These are phyloP conservation scores for Lepiota brunneoincarnata DNA, from an alignment of 768 basidiomycete species.

Conservation along the genomic window DNA sequence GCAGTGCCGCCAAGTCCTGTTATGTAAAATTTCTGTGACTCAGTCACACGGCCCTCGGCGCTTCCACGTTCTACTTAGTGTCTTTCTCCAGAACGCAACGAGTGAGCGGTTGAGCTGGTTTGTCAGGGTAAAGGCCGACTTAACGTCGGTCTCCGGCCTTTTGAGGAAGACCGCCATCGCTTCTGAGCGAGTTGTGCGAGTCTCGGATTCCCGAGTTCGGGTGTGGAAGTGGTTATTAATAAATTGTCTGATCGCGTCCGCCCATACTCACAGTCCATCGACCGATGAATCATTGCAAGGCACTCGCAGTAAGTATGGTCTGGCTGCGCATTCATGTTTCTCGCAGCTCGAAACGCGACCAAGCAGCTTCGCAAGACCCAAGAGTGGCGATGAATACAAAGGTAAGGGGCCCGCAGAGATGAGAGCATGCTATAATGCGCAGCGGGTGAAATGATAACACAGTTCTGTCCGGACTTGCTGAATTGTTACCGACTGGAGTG, in stretches of 20 bases:
- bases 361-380: too few relatives aligned
- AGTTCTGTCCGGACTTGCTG: not conserved
- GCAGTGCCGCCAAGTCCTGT: too few relatives aligned
- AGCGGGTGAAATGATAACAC: not conserved
- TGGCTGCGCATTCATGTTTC: not conserved
- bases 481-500: not conserved
- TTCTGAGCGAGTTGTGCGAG: not conserved
- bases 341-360: conserved; percentile 1
- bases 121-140: not conserved
- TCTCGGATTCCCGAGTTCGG: conserved; percentile 1
- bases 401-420: not conserved
- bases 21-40: too few relatives aligned
- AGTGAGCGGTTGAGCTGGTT: conserved; percentile 5
- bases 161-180: not conserved
- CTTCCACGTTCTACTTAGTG: too few relatives aligned
- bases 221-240: not conserved
- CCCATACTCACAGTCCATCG: not conserved
- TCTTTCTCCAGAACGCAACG: too few relatives aligned
- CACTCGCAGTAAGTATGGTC: not conserved
- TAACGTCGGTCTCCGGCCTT: conserved; percentile 1
- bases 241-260: not conserved
- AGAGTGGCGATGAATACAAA: too few relatives aligned
- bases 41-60: too few relatives aligned
- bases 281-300: not conserved
- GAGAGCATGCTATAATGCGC: conserved; percentile 3